phyloP scores from a whole-genome alignment of 371 early-diverging fungal genomes.

The Syncephalastrum sp. region DNA sequence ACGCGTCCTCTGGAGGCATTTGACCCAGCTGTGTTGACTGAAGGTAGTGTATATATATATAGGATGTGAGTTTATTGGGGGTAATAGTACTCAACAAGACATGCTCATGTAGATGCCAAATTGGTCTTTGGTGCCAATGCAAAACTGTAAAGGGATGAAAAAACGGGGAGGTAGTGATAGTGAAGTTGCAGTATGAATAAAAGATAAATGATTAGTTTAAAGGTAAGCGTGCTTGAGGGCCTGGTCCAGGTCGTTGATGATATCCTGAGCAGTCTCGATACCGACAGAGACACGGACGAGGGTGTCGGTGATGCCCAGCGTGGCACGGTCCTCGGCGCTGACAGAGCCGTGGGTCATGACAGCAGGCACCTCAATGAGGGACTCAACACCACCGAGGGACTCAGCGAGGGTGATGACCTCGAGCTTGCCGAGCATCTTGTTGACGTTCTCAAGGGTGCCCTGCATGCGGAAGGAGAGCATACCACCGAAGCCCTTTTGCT shows the following conservation, averaged over 20 bases:
- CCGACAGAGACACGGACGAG: slow-evolving; percentile 82
- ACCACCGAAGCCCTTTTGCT: slow-evolving; percentile 82
- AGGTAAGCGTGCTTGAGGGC: slow-evolving; percentile 54
- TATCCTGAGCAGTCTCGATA: slow-evolving; percentile 80
- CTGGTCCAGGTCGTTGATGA: slow-evolving; percentile 66
- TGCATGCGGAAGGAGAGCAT: slow-evolving; percentile 87
- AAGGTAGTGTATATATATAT: not conserved
- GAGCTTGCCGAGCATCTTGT: slow-evolving; percentile 66
- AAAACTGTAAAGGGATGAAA: slow-evolving; percentile 20
- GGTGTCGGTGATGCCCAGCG: slow-evolving; percentile 81
- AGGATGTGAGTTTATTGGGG: no score
- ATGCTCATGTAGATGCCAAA: slow-evolving; percentile 24
- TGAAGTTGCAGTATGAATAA: no score
- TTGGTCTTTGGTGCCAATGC: slow-evolving; percentile 38
- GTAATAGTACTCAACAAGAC: no score
- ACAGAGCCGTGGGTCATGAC: slow-evolving; percentile 89
- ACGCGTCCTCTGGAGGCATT: not conserved
- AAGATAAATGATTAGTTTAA: not conserved
- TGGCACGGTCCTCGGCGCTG: slow-evolving; percentile 70
- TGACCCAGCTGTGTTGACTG: not conserved
- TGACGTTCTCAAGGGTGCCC: slow-evolving; percentile 67
- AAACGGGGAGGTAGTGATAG: no score
- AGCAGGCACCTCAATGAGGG: slow-evolving; percentile 78
- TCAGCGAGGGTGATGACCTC: slow-evolving; percentile 83
- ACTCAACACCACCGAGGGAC: slow-evolving; percentile 86